Evolutionary conservation across 2,329 filamentous ascomycete species (phyloP).

Genomic region (Penicillium psychrosexuale): DNA sequence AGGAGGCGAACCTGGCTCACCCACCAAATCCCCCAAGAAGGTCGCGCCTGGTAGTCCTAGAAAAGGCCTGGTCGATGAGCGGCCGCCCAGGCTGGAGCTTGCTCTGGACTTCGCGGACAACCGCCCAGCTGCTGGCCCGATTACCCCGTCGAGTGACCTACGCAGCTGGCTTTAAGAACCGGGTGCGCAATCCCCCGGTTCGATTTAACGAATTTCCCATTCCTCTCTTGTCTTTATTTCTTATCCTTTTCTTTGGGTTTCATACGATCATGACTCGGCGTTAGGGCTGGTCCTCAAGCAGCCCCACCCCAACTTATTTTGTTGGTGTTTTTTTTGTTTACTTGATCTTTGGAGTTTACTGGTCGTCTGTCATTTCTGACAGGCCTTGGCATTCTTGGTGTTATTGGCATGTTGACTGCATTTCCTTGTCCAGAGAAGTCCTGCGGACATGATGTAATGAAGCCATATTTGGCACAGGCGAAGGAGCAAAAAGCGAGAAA

Average conservation of each 20-base stretch:
- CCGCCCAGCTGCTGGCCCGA: constrained; percentile 17
- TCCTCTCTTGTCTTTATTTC: constrained; percentile 17
- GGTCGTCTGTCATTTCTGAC: constrained; percentile 5
- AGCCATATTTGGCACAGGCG: constrained; percentile 21
- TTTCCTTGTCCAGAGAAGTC: constrained; percentile 14
- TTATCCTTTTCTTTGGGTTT: constrained; percentile 10
- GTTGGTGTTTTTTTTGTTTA: constrained; percentile 8
- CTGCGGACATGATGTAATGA: constrained; percentile 24
- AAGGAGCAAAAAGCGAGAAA: constrained; percentile 6
- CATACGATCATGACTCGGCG: constrained; percentile 27
- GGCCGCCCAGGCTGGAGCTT: constrained; percentile 59
- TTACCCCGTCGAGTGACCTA: constrained; percentile 29
- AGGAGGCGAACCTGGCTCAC: constrained; percentile 35
- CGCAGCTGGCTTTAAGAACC: constrained; percentile 38
- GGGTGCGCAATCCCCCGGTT: constrained; percentile 1
- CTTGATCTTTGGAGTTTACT: constrained; percentile 13
- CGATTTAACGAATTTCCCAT: constrained; percentile 7
- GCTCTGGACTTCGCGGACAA: constrained; percentile 35
- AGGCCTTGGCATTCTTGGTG: constrained; percentile 26
- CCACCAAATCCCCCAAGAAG: constrained; percentile 50
- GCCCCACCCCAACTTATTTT: constrained; percentile 2
- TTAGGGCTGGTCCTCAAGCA: constrained; percentile 12
- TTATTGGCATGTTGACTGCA: constrained; percentile 15
- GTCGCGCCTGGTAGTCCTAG: constrained; percentile 36
- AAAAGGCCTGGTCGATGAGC: constrained; percentile 48